These are phyloP conservation scores for Aspergillus sp. DNA, from an alignment of 2,329 filamentous ascomycete genomes.

Conservation along the genomic window DNA sequence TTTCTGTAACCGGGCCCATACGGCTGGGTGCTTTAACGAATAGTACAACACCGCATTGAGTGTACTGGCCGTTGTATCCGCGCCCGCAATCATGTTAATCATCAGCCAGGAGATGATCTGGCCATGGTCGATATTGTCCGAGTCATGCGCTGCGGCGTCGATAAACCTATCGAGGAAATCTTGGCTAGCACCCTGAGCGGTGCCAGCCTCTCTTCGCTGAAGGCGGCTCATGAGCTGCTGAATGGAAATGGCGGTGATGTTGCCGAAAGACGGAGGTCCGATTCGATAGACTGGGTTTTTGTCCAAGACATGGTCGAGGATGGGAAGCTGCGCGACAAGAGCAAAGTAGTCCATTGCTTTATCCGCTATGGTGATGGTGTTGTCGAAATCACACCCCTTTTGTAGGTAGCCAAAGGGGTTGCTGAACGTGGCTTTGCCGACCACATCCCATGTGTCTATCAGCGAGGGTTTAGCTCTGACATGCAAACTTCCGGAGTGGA, in stretches of 20 bases:
- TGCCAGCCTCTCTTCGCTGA: constrained; percentile 10
- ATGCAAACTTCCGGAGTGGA: too few relatives aligned
- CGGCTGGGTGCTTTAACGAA: too few relatives aligned
- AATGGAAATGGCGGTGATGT: constrained; percentile 19
- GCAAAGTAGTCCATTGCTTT: too few relatives aligned
- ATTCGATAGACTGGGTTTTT: constrained; percentile 28
- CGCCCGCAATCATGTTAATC: constrained; percentile 19
- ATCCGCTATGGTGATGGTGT: constrained; percentile 16
- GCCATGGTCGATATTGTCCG: constrained; percentile 35
- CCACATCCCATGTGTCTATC: constrained; percentile 25
- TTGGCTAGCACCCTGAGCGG: too few relatives aligned
- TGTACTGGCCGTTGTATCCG: too few relatives aligned
- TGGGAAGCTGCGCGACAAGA: too few relatives aligned
- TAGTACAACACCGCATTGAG: too few relatives aligned
- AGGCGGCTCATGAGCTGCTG: constrained; percentile 14
- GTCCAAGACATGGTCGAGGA: constrained; percentile 25
- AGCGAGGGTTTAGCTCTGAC: constrained; percentile 22
- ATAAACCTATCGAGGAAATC: constrained; percentile 35
- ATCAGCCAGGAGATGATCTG: constrained; percentile 37
- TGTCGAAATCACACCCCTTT: constrained; percentile 24
- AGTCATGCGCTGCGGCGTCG: constrained; percentile 34
- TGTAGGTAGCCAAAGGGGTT: constrained; percentile 24
- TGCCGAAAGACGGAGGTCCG: constrained; percentile 23
- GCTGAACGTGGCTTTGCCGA: constrained; percentile 25
- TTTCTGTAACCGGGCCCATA: too few relatives aligned